A percentile compares a stretch with the other conserved stretches of the same genome.
phyloP scores from a whole-genome alignment of 2,329 filamentous ascomycete genomes.

The Kalaharituber pfeilii region DNA sequence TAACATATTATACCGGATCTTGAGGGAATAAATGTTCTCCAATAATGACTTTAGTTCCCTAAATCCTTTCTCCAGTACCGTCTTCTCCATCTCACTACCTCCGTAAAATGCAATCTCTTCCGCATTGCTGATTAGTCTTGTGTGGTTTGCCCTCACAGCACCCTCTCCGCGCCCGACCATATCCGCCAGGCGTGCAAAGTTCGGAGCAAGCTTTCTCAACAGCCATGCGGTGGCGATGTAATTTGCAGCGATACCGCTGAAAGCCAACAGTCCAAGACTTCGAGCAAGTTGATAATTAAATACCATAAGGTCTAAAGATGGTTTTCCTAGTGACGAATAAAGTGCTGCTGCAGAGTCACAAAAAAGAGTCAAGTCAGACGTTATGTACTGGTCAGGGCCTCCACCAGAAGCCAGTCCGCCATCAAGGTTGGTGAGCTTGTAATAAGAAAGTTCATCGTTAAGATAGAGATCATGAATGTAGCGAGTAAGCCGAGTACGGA shows the following conservation, averaged over 20 bases:
- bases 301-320: constrained; percentile 87
- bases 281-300: constrained; percentile 97
- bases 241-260: constrained; percentile 73
- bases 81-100: constrained; percentile 84
- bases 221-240: constrained; percentile 90
- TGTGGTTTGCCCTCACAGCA: constrained; percentile 76
- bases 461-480: constrained; percentile 97
- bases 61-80: constrained; percentile 81
- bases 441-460: constrained; percentile 88
- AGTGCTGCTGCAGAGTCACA: constrained; percentile 80
- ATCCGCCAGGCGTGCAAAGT: constrained; percentile 91
- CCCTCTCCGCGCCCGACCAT: constrained; percentile 91
- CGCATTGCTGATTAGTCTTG: constrained; percentile 84
- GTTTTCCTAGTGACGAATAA: constrained; percentile 95
- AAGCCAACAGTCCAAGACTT: constrained; percentile 70
- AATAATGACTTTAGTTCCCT: constrained; percentile 88
- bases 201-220: constrained; percentile 71
- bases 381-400: constrained; percentile 68
- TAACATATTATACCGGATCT: constrained; percentile 96
- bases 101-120: constrained; percentile 97
- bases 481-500: constrained; percentile 79
- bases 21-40: constrained; percentile 95
- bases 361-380: constrained; percentile 88
- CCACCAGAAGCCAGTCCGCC: constrained; percentile 70
- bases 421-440: constrained; percentile 83